Conservation (phyloP, 176 grass and related monocot species). For the Pontederia crassipes region DNA sequence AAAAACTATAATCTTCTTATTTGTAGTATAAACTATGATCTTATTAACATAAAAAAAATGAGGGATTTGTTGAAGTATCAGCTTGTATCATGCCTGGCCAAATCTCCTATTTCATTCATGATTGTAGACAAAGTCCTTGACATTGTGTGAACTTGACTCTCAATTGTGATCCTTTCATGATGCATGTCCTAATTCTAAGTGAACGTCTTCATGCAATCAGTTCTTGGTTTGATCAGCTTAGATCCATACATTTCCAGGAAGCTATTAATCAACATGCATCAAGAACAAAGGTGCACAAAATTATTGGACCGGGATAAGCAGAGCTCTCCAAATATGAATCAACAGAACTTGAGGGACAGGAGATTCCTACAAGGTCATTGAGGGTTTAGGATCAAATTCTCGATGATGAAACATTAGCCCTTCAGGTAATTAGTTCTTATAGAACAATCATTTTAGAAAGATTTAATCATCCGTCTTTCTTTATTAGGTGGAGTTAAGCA, state of each 20-base stretch:
- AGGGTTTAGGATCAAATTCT: conserved; percentile 83
- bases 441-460: not conserved
- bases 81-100: too few relatives aligned
- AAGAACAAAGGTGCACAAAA: conserved; percentile 69
- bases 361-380: conserved; percentile 38
- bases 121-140: not conserved
- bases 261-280: conserved; percentile 73
- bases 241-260: conserved; percentile 83
- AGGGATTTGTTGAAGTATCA: too few relatives aligned
- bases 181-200: conserved; percentile 86
- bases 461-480: conserved; percentile 10
- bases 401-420: conserved; percentile 72
- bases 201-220: conserved; percentile 75
- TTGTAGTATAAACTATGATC: too few relatives aligned
- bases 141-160: not conserved
- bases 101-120: not conserved
- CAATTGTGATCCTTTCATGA: not conserved
- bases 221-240: conserved; percentile 68
- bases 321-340: conserved; percentile 38
- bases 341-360: conserved; percentile 38
- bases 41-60: too few relatives aligned
- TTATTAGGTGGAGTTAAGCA: conserved; percentile 63
- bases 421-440: conserved; percentile 40
- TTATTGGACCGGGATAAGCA: conserved; percentile 14
- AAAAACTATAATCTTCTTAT: too few relatives aligned